Base-by-base conservation (phyloP, 2,329 filamentous ascomycete genomes). In the Metarhizium brunneum region DNA sequence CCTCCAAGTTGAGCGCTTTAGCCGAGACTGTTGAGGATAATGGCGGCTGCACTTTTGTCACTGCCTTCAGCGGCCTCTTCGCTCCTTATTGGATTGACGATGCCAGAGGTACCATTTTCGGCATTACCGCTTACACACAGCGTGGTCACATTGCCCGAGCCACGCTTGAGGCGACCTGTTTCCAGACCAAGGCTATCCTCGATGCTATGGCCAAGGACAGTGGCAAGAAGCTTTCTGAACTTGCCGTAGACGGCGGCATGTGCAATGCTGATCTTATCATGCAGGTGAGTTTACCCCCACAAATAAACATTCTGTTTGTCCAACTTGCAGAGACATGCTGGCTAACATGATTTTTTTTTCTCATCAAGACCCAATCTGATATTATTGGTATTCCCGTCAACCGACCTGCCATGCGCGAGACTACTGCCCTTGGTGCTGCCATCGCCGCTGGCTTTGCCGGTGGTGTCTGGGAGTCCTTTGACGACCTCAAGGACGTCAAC, bases 21-120 rank as follows among this genome's bases (percentile, higher is more conserved):
- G 75, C 75, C 51, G 73, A 76, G 68, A 75, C 74, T 6, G 75
- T 77, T 35, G 68, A 73, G 55, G 85, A 92, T 69, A 91, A 86
- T 60, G 88, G 88, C 57, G 88, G 88, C 8, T 85, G 86, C 63
- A 82, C 88, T 18, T 81, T 92, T 63, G 88, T 92, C 57, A 92
- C 88, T 10, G 88, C 88, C 10, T 92, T 92, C 68, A 88, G 84
- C 68, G 88, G 88, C 52, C 77, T 92, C 3, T 92, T 91, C 67
- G 88, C 88, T 0, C 88, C 88, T 0, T 92, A 92, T 72, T 92
- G 88, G 88, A 88, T 91, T 60, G 88, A 92, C 68, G 87, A 91
- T 71, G 87, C 87, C 2, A 81, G 88, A 65, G 88, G 88, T 56
- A 92, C 88, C 47, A 87, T 90, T 62, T 88, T 89, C 63, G 87